Conservation (phyloP, 2,329 filamentous ascomycete genomes). For the Microcyclospora tardicrescens region DNA sequence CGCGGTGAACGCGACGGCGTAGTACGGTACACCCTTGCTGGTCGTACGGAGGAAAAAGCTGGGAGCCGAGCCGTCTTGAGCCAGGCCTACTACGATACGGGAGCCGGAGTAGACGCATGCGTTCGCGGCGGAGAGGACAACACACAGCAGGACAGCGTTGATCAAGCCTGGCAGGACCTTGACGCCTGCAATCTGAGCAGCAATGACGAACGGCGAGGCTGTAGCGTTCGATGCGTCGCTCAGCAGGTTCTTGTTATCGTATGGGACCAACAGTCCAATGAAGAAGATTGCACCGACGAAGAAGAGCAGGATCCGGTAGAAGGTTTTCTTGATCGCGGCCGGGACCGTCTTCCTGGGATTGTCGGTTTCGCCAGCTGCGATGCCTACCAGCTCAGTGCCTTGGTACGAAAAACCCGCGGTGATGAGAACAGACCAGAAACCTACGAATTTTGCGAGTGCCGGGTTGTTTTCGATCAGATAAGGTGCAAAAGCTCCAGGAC, state of each 20-base stretch:
- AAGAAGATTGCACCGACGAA: slow-evolving; percentile 25
- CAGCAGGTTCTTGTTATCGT: slow-evolving; percentile 25
- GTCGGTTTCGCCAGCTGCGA: slow-evolving; percentile 39
- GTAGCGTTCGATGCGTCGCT: slow-evolving; percentile 30
- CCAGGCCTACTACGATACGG: slow-evolving; percentile 54
- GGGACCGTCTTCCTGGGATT: slow-evolving; percentile 37
- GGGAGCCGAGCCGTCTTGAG: slow-evolving; percentile 44
- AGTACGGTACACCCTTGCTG: slow-evolving; percentile 56
- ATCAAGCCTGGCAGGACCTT: slow-evolving; percentile 49
- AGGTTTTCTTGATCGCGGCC: slow-evolving; percentile 24
- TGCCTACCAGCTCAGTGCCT: slow-evolving; percentile 41
- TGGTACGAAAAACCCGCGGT: slow-evolving; percentile 45
- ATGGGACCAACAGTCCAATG: slow-evolving; percentile 24
- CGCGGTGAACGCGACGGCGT: slow-evolving; percentile 55
- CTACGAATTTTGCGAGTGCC: slow-evolving; percentile 25
- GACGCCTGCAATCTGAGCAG: slow-evolving; percentile 49
- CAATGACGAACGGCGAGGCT: slow-evolving; percentile 54
- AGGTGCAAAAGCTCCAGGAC: slow-evolving; percentile 26
- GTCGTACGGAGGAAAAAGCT: slow-evolving; percentile 45
- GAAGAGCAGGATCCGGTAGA: slow-evolving; percentile 25
- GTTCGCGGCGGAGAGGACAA: slow-evolving; percentile 57
- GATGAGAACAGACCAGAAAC: slow-evolving; percentile 45
- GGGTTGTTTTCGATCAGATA: slow-evolving; percentile 16
- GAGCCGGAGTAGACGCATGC: slow-evolving; percentile 57
- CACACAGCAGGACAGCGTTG: slow-evolving; percentile 58